Base-by-base conservation (phyloP, 2,329 filamentous ascomycete species). In the Epichloe brachyelytri region DNA sequence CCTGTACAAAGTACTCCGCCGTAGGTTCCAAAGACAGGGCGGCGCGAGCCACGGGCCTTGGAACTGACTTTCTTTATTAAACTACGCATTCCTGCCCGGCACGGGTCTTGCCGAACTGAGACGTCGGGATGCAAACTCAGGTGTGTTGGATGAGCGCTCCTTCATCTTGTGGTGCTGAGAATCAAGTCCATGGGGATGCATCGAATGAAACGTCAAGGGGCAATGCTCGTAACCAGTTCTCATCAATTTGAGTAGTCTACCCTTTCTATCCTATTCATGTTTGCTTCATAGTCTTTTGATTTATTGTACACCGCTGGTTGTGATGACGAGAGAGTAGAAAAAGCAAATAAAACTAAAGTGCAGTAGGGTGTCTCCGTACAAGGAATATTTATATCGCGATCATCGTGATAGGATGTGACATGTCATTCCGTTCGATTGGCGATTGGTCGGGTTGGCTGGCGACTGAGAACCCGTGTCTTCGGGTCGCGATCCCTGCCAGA, bases 101-200 rank as follows among this genome's bases (percentile, higher is more conserved):
- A n/a, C 45, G 17, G 56, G 51, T 61, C 62, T 61, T 58, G 62
- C 56, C 20, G 40, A 43, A 5, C 12, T 14, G 11, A 10, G 8
- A 11, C 26, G 8, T 30, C 26, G 8, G 8, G 8, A 30, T 30
- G 26, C 26, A 1, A 10, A 30, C 26, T 30, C 1, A 3, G 26
- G 10, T 3, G 26, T 30, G 3, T 30, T 30, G 26, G 3, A 30
- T 1, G 26, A 10, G 8, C 26, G 8, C 4, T 30, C 10, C 8
- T 30, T 30, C 26, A 30, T 30, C 26, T 11, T 11, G 26, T 30
- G 26, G 8, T 30, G 26, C 26, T 30, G 26, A 11, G 26, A 30
- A 11, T 11, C 26, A 30, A 30, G 26, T 30, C 26, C 26, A 30
- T 30, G 3, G 8, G 26, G 26, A 11, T 30, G 8, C 1, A 30